Conservation (phyloP, 352 stramenopile genomes). For the Phytophthora crassamura region DNA sequence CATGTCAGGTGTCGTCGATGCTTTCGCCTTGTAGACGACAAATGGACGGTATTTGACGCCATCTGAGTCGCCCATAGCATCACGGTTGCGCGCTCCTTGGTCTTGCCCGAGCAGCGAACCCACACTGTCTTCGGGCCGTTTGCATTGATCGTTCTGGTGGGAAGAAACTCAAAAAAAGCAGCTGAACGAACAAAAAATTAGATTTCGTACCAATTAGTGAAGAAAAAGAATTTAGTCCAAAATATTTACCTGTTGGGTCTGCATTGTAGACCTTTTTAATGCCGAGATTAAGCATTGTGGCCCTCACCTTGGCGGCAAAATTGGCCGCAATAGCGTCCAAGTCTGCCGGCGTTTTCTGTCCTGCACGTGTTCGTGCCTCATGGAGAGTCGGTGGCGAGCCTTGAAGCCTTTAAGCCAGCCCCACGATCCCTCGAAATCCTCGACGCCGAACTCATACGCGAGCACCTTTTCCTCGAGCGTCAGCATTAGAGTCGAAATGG, state of each 20-base stretch:
- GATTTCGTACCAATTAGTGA: no score
- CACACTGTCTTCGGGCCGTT: not conserved
- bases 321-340: no score
- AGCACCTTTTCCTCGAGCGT: not conserved
- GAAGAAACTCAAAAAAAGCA: not conserved
- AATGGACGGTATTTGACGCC: not conserved
- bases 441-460: not conserved
- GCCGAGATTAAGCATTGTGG: no score
- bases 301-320: no score
- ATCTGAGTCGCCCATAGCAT: not conserved
- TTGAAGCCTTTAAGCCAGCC: conserved; percentile 1
- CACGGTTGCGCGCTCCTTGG: not conserved
- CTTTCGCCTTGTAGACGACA: not conserved
- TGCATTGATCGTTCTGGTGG: not conserved
- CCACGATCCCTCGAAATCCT: not conserved
- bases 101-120: not conserved
- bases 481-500: not conserved
- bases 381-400: conserved; percentile 2
- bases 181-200: no score
- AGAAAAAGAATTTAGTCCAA: no score
- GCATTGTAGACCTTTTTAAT: no score
- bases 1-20: not conserved
- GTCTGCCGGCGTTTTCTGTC: not conserved
- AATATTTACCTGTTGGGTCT: no score
- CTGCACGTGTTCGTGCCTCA: conserved; percentile 1